Evolutionary conservation across 257 asterid species (phyloP).

Genomic region (Nyctanthes arbortristis): DNA sequence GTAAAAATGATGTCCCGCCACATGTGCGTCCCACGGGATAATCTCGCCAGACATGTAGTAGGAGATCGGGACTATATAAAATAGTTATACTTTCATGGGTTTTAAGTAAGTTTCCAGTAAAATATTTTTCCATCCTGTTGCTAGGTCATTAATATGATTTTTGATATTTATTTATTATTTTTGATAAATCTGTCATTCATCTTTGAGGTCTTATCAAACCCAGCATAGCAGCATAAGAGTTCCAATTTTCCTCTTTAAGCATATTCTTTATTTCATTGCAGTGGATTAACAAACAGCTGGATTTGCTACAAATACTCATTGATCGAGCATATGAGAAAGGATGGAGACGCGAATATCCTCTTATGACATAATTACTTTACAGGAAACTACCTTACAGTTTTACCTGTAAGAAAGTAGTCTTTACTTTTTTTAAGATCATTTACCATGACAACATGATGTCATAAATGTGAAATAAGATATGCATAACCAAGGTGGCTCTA

Average conservation of each 20-base stretch:
- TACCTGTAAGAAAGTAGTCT: not conserved
- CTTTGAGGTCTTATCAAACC: slow-evolving; percentile 7
- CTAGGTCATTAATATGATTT: not conserved
- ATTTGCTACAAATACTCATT: slow-evolving; percentile 40
- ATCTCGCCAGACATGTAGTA: no score
- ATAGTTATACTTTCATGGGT: not conserved
- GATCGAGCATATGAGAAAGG: slow-evolving; percentile 85
- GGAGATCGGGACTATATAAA: no score
- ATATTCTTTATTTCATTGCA: slow-evolving; percentile 31
- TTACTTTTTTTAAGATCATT: not conserved
- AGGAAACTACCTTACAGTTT: slow-evolving; percentile 1
- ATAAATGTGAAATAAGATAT: not conserved
- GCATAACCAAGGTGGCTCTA: not conserved
- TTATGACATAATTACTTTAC: slow-evolving; percentile 21
- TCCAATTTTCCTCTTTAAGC: slow-evolving; percentile 12
- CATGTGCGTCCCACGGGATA: no score
- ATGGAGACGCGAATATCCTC: slow-evolving; percentile 88
- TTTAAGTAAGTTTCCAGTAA: not conserved
- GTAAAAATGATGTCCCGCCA: no score
- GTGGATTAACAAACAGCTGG: slow-evolving; percentile 74
- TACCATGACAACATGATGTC: not conserved
- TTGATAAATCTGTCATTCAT: not conserved
- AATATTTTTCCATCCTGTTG: not conserved
- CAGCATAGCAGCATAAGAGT: not conserved
- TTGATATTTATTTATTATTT: not conserved